phyloP scores from a whole-genome alignment of 768 basidiomycete species.

The Neoboletus magnificus region DNA sequence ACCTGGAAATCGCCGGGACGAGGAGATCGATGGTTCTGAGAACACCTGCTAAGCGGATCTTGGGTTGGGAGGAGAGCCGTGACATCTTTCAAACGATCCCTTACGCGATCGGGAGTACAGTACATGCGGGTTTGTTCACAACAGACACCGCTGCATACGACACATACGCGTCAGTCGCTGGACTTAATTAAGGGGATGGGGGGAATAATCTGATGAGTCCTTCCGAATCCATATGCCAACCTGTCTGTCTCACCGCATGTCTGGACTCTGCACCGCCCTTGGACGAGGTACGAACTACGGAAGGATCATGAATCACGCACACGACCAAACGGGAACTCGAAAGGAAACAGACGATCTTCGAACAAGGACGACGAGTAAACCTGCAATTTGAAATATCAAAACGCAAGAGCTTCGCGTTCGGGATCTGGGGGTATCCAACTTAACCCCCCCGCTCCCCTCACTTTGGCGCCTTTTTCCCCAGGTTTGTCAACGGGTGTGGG shows the following conservation, averaged over 20 bases:
- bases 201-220: background rate
- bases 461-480: background rate
- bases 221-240: background rate
- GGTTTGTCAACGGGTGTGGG: background rate
- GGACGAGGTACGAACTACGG: background rate
- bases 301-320: background rate
- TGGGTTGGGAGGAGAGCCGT: background rate
- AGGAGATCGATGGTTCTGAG: background rate
- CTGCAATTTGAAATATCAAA: slow-evolving; percentile 19
- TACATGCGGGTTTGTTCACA: background rate
- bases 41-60: background rate
- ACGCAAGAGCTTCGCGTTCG: slow-evolving; percentile 14
- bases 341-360: background rate
- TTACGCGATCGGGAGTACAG: background rate
- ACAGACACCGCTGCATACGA: background rate
- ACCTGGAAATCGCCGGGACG: background rate
- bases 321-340: background rate
- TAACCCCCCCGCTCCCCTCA: background rate
- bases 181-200: background rate
- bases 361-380: background rate
- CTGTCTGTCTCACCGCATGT: background rate
- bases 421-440: background rate
- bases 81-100: background rate
- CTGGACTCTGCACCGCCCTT: background rate
- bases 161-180: background rate